Evolutionary conservation across 2,329 filamentous ascomycete genomes (phyloP), one percentile per base, ranked within the genome.

Genomic region (Penicillium sp.): DNA sequence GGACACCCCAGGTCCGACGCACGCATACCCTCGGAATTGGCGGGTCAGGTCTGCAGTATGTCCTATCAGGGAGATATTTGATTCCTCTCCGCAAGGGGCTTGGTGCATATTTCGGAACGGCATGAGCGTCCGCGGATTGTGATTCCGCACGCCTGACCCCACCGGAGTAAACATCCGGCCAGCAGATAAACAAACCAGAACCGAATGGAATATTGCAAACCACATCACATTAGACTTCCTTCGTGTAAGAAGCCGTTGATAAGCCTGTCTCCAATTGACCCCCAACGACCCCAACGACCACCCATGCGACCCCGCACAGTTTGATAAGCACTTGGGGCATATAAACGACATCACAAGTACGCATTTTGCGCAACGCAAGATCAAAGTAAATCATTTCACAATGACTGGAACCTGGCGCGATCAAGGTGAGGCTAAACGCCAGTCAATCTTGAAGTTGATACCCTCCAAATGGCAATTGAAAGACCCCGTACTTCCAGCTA

Each of bases 401-500:
- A 70, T 69, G 66, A 51, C 54, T 14, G 42, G 55, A 34, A 63
- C 71, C 52, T 87, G 84, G 84, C 69, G 82, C 69, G 62, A 71
- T 4, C 62, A 72, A 9, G 84, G 79, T 16, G 71, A 77, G 51
- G 72, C 74, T 18, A 87, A 87, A 68, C 77, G 83, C 39, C 77
- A 81, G 31, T 74, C 79, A 0, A 79, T 85, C 49, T 72, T 81
- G 24, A 71, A 77, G 9, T 72, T 80, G 2, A 86, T 88, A 47
- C 84, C 85, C 0, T 50, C 76, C 32, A 77, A 83, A 71, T 87
- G 85, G 84, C 76, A 75, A 21, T 68, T 86, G 4, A 46, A 73
- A 8, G 67, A 69, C 36, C 69, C 72, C 7, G 66, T 83, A 1
- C 83, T 83, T 2, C 69, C 79, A 1, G 65, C 75, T 0, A 71